Base-by-base conservation (phyloP, 345 rosid species). In the Salix udensis region DNA sequence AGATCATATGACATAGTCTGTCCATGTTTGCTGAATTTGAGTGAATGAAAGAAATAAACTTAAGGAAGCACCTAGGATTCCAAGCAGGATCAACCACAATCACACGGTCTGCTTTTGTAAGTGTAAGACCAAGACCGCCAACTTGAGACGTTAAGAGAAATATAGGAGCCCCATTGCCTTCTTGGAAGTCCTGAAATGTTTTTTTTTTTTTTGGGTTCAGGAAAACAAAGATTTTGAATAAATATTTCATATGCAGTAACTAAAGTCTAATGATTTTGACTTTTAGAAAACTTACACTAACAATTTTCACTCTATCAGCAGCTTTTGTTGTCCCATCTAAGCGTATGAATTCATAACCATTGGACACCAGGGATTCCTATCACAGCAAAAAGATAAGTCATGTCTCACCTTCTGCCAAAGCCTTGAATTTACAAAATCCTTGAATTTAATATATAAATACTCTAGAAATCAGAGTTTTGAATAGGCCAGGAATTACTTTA, bases 21-120 rank as follows among this genome's bases (percentile, higher is more conserved):
- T 24, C 42, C 42, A 60, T 26, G 60, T 61, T 68, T 23, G 52
- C 36, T 18, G 67, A 72, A 65, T 74, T 8, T 48, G 21, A 55
- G 50, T 19, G 67, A 24, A 69, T 19, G 67, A 24, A 69, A 65
- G 60, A 23, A 72, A 76, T n/a, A 79, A 67, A 37, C 31, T 24
- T 58, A 68, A 46, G 18, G 39, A 62, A 64, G 67, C 74, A 94
- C 98, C 98, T 94, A 36, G 98, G 98, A 72, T 94, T 94, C 98
- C 98, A 94, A 68, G 98, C 98, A 80, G 98, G 97, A 85, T 94
- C 98, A 60, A 92, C 97, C 74, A 91, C 98, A 84, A 94, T 96
- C 55, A 96, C 99, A 50, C 97, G 99, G 74, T 96, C 99, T 39
- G 99, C 99, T 81, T 89, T 92, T 58, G 98, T 96, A 65, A 96